phyloP scores from a whole-genome alignment of 1,284 basidiomycete species.

The Flammula alnicola region DNA sequence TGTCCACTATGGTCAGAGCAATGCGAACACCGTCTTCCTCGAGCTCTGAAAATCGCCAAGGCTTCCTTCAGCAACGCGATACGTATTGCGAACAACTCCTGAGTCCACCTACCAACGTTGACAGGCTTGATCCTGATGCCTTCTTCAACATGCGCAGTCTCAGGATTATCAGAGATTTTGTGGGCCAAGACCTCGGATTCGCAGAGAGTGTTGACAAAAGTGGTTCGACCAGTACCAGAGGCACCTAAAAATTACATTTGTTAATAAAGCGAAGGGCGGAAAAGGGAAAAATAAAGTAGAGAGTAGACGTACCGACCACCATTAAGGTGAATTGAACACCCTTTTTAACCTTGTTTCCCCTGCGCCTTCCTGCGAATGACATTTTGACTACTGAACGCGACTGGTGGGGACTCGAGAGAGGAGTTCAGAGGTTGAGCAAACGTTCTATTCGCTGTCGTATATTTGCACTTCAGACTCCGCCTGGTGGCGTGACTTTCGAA shows the following conservation, averaged over 20 bases:
- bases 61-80: conserved; percentile 5
- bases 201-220: conserved; percentile 98
- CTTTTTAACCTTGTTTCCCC: conserved; percentile 96
- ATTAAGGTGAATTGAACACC: conserved; percentile 95
- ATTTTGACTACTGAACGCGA: conserved; percentile 46
- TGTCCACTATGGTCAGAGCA: conserved; percentile 97
- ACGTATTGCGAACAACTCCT: conserved; percentile 11
- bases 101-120: conserved; percentile 78
- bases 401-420: conserved; percentile 23
- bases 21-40: conserved; percentile 99
- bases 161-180: conserved; percentile 86
- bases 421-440: conserved; percentile 13
- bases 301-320: conserved; percentile 79
- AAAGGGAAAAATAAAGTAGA: conserved; percentile 13
- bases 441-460: conserved; percentile 25
- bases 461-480: conserved; percentile 46
- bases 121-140: conserved; percentile 96
- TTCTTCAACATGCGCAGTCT: conserved; percentile 92
- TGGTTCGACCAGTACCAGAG: conserved; percentile 95
- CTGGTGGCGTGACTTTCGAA: conserved; percentile 40
- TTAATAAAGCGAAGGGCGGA: conserved; percentile 22
- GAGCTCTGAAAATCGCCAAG: conserved; percentile 65
- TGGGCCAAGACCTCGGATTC: conserved; percentile 89
- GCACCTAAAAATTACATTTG: conserved; percentile 68
- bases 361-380: conserved; percentile 85